Conservation (phyloP, 2,329 filamentous ascomycete genomes). For the Chrysoporthe deuterocubensis region DNA sequence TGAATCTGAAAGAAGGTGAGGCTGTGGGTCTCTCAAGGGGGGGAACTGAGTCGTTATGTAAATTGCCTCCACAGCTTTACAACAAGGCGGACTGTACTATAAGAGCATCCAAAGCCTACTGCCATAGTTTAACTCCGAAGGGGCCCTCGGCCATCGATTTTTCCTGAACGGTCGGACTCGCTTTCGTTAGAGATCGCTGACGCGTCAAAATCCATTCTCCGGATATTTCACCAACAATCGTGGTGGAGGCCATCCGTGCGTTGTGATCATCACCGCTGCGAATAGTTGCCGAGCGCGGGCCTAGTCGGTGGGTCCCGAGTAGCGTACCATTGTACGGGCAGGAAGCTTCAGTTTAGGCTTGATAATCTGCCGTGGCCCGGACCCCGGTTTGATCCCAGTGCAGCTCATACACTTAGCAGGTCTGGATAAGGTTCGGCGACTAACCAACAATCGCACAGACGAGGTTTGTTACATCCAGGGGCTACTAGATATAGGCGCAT, state of each 20-base stretch:
- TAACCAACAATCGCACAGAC: neutral
- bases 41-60: neutral
- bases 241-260: constrained; percentile 8
- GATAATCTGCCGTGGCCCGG: constrained; percentile 10
- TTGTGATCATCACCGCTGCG: neutral
- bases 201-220: neutral
- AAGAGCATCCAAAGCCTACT: neutral
- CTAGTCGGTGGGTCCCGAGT: neutral
- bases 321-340: neutral
- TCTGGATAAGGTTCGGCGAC: neutral
- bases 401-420: neutral
- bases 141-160: neutral
- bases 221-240: constrained; percentile 1
- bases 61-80: neutral
- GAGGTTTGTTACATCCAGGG: neutral
- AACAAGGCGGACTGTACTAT: neutral
- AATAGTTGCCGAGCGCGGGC: neutral
- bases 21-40: too few species aligned
- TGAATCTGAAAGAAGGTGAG: neutral
- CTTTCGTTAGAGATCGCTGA: neutral
- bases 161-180: neutral
- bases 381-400: neutral
- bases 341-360: constrained; percentile 22
- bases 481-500: neutral
- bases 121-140: neutral